Percentiles rank a stretch among this genome's conserved stretches.
These are phyloP conservation scores for Fusarium ambrosium DNA, from an alignment of 2,329 filamentous ascomycete species.

Conservation along the genomic window DNA sequence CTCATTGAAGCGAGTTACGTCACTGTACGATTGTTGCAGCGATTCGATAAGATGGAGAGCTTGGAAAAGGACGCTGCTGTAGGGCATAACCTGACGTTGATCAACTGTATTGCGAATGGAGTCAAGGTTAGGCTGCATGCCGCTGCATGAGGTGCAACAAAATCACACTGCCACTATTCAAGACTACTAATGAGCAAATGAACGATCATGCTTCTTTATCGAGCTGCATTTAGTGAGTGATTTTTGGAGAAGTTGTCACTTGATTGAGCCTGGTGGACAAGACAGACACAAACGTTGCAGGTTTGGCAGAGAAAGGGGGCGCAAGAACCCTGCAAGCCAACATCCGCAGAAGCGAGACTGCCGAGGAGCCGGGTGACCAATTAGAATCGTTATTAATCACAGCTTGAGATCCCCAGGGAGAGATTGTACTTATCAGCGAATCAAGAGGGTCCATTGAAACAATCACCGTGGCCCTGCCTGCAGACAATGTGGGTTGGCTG, in stretches of 20 bases:
- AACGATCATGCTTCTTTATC: not conserved
- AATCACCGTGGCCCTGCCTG: no score
- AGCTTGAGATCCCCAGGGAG: not conserved
- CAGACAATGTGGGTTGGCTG: not conserved
- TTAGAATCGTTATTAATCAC: not conserved
- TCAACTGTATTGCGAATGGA: not conserved
- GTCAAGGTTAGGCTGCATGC: not conserved
- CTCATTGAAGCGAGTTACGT: slow-evolving; percentile 36
- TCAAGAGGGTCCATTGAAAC: not conserved
- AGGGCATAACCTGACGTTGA: not conserved
- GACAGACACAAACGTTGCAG: no score
- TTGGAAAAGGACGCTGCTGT: not conserved
- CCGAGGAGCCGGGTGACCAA: not conserved
- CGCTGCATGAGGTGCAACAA: not conserved
- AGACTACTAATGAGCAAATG: not conserved
- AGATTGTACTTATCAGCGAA: not conserved
- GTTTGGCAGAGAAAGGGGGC: no score
- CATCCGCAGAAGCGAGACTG: not conserved
- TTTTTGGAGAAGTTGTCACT: not conserved
- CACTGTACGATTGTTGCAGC: slow-evolving; percentile 30
- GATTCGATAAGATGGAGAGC: not conserved
- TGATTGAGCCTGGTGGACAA: no score
- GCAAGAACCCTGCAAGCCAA: no score
- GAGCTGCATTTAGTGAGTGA: not conserved
- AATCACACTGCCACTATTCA: not conserved